A percentile compares a stretch with the other conserved stretches of the same genome.
These are phyloP conservation scores for Saturnispora halmiae DNA, from an alignment of 805 yeast genomes.

Conservation along the genomic window DNA sequence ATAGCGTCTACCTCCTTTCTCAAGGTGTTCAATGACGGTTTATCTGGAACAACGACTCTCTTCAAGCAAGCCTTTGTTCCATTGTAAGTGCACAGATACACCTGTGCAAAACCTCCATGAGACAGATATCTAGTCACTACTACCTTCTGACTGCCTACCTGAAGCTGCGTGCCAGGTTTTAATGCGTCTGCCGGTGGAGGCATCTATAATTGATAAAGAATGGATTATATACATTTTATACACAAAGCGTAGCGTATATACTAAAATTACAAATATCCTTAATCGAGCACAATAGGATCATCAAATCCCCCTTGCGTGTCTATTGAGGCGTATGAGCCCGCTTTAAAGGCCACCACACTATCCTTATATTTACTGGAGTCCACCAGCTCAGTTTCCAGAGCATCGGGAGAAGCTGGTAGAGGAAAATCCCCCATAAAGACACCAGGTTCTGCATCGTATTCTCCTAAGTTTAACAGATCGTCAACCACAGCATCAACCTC, in stretches of 20 bases:
- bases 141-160: conserved; percentile 43
- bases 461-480: not conserved
- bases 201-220: not conserved
- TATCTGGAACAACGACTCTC: conserved; percentile 65
- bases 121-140: conserved; percentile 37
- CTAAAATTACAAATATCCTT: not conserved
- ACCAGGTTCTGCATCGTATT: conserved; percentile 9
- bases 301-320: conserved; percentile 18
- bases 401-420: conserved; percentile 11
- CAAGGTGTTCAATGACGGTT: conserved; percentile 53
- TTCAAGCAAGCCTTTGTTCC: conserved; percentile 56
- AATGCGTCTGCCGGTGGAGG: conserved; percentile 17
- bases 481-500: conserved; percentile 1
- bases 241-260: not conserved
- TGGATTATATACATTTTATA: not conserved
- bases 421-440: conserved; percentile 6
- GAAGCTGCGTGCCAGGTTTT: conserved; percentile 37
- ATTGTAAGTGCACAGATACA: conserved; percentile 51
- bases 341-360: not conserved
- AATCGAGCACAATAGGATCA: conserved; percentile 1
- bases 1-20: conserved; percentile 74
- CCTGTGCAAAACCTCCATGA: conserved; percentile 68
- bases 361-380: not conserved
- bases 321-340: conserved; percentile 18
- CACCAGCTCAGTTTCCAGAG: conserved; percentile 10